phyloP scores from a whole-genome alignment of 257 asterid species.

The Nicotiana knightiana region DNA sequence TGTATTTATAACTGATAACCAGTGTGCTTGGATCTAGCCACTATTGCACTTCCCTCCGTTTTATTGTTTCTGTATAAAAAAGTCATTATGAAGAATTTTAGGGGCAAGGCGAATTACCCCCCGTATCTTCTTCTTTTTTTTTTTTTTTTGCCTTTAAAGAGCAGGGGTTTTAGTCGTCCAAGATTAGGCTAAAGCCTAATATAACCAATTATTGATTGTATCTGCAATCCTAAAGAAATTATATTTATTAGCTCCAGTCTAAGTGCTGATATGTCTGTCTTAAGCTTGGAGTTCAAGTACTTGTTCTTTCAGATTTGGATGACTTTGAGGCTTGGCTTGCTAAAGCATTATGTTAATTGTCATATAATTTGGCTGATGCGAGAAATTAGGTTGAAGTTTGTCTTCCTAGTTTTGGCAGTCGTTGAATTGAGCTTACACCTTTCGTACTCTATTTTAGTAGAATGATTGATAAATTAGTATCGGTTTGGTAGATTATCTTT shows the following conservation, averaged over 20 bases:
- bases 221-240: not conserved
- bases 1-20: not conserved
- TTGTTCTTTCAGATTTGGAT: not conserved
- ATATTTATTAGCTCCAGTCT: not conserved
- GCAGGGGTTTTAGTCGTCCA: not conserved
- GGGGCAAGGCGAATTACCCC: not conserved
- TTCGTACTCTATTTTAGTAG: not conserved
- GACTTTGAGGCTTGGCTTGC: not conserved
- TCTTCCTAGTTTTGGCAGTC: conserved; percentile 1
- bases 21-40: not conserved
- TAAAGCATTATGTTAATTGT: not conserved
- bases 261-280: not conserved
- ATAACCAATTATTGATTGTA: not conserved
- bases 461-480: not conserved
- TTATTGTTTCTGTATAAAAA: not conserved
- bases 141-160: not conserved
- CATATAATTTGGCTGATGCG: not conserved
- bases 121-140: not conserved
- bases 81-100: not conserved
- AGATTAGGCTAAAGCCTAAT: not conserved
- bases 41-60: not conserved
- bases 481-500: not conserved
- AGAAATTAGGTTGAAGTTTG: conserved; percentile 1
- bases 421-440: not conserved
- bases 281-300: not conserved